A percentile compares a stretch with the other conserved stretches of the same genome.
These are phyloP conservation scores for Trichoderma arundinaceum DNA, from an alignment of 2,329 filamentous ascomycete species.

Conservation along the genomic window DNA sequence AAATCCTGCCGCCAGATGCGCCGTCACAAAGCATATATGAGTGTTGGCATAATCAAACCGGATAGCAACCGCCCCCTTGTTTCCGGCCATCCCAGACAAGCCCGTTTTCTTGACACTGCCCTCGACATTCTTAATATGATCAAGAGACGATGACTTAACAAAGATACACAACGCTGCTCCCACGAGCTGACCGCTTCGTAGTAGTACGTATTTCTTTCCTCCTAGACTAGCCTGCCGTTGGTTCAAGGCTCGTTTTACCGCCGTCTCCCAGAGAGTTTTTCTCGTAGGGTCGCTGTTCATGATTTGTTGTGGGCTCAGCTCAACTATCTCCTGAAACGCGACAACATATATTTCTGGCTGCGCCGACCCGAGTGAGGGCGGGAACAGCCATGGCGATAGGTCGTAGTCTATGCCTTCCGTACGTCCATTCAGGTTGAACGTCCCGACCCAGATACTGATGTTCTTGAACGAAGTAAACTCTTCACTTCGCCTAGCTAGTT, in stretches of 20 bases:
- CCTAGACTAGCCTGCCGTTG: slow-evolving; percentile 66
- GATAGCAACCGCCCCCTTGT: slow-evolving; percentile 97
- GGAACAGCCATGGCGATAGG: slow-evolving; percentile 84
- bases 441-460: slow-evolving; percentile 84
- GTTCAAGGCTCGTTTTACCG: slow-evolving; percentile 80
- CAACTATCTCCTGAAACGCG: slow-evolving; percentile 98
- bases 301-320: slow-evolving; percentile 95
- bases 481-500: slow-evolving; percentile 68
- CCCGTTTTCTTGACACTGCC: slow-evolving; percentile 93
- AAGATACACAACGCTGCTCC: slow-evolving; percentile 93
- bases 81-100: slow-evolving; percentile 95
- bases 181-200: slow-evolving; percentile 92
- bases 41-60: slow-evolving; percentile 94
- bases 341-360: slow-evolving; percentile 87
- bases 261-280: slow-evolving; percentile 83
- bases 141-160: slow-evolving; percentile 77
- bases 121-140: slow-evolving; percentile 93
- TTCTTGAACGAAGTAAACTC: slow-evolving; percentile 78
- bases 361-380: slow-evolving; percentile 59
- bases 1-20: slow-evolving; percentile 94
- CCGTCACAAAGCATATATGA: slow-evolving; percentile 92
- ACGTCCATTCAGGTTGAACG: slow-evolving; percentile 93
- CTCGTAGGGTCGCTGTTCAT: slow-evolving; percentile 95
- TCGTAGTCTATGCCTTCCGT: slow-evolving; percentile 79
- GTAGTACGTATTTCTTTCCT: slow-evolving; percentile 81